A percentile compares a stretch with the other conserved stretches of the same genome.
These are phyloP conservation scores for Calonectria hongkongensis DNA, from an alignment of 2,329 filamentous ascomycete genomes.

Conservation along the genomic window DNA sequence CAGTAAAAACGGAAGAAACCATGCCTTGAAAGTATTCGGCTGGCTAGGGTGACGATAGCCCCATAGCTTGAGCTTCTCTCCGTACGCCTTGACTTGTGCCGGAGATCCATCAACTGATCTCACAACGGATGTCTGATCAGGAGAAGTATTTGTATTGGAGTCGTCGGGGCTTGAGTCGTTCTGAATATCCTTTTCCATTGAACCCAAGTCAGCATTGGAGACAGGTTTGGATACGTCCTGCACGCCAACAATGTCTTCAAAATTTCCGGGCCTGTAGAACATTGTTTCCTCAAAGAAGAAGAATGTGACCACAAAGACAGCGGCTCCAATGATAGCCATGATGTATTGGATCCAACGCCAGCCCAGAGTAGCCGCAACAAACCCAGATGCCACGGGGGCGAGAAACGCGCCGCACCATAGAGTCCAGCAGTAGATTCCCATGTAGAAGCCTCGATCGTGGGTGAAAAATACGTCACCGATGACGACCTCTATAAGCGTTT, in stretches of 20 bases:
- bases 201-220: neutral
- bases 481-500: conserved; percentile 51
- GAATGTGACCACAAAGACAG: conserved; percentile 39
- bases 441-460: conserved; percentile 52
- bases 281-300: conserved; percentile 55
- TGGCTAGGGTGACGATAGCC: conserved; percentile 44
- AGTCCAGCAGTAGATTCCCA: conserved; percentile 52
- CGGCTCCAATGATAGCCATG: conserved; percentile 44
- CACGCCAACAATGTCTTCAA: conserved; percentile 27
- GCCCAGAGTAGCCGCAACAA: conserved; percentile 47
- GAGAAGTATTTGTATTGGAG: conserved; percentile 1
- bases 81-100: conserved; percentile 36
- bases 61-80: conserved; percentile 48
- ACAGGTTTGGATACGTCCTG: neutral
- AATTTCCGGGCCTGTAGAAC: conserved; percentile 41
- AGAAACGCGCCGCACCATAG: conserved; percentile 53
- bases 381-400: conserved; percentile 50
- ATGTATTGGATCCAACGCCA: conserved; percentile 55
- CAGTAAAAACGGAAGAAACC: conserved; percentile 43
- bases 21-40: conserved; percentile 47
- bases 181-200: conserved; percentile 32
- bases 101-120: neutral
- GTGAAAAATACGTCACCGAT: conserved; percentile 50
- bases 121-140: conserved; percentile 9
- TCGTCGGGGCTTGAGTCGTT: neutral